These are phyloP conservation scores for Spathaspora passalidarum DNA, from an alignment of 805 yeast species.

Conservation along the genomic window DNA sequence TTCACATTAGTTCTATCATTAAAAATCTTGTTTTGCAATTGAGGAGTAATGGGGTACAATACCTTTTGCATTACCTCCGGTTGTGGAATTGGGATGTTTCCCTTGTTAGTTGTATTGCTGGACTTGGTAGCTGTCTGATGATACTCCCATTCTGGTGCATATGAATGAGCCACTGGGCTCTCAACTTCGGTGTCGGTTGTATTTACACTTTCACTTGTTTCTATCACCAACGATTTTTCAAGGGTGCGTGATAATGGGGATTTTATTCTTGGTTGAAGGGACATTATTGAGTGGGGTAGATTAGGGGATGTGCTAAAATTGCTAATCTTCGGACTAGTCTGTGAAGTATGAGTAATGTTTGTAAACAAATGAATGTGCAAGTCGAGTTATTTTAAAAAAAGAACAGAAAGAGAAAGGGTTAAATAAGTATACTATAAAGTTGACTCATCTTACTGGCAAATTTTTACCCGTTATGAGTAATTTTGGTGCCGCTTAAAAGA, in stretches of 20 bases:
- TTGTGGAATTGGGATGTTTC: constrained; percentile 37
- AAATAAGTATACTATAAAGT: too few relatives aligned
- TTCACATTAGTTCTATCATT: constrained; percentile 24
- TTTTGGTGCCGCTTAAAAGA: too few relatives aligned
- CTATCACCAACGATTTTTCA: neutral
- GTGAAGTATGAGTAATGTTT: too few relatives aligned
- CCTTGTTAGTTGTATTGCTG: constrained; percentile 23
- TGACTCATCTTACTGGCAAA: too few relatives aligned
- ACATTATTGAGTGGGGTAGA: too few relatives aligned
- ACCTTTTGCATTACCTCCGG: constrained; percentile 44
- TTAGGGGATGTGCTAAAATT: too few relatives aligned
- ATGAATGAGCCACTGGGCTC: neutral
- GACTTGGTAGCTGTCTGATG: constrained; percentile 5
- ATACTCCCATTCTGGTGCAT: constrained; percentile 11
- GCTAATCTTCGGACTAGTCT: too few relatives aligned
- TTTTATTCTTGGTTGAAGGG: neutral
- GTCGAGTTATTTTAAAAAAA: too few relatives aligned
- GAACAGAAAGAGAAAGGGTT: too few relatives aligned
- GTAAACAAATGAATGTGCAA: too few relatives aligned
- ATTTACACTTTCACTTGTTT: constrained; percentile 1
- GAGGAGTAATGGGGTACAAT: constrained; percentile 32
- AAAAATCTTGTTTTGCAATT: constrained; percentile 25
- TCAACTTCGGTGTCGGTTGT: constrained; percentile 5
- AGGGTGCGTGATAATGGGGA: neutral
- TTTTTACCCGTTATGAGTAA: too few relatives aligned